Evolutionary conservation across 192 early-diverging fungal species (phyloP).

Genomic region (Linnemannia schmuckeri): DNA sequence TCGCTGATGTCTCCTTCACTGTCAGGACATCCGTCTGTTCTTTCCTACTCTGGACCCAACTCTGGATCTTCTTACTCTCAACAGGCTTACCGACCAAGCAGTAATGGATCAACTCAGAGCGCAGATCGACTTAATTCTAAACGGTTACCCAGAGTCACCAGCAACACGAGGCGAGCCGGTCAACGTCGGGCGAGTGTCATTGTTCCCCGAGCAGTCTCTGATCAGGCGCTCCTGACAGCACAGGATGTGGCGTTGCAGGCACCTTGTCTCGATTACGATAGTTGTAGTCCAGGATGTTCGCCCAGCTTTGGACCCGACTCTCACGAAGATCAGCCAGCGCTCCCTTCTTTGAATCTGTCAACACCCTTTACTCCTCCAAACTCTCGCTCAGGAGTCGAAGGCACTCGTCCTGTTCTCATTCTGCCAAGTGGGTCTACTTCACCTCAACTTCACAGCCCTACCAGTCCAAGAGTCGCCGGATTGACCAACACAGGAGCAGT

Average conservation of each 20-base stretch:
- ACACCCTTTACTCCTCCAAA: background rate
- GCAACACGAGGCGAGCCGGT: background rate
- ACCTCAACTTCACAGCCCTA: background rate
- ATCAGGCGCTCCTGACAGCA: conserved; percentile 30
- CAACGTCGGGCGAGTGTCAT: conserved; percentile 15
- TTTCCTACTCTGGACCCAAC: background rate
- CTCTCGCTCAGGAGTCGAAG: background rate
- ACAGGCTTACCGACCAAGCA: background rate
- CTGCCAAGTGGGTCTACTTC: background rate
- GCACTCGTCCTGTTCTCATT: background rate
- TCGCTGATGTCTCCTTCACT: background rate
- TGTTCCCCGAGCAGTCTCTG: conserved; percentile 38
- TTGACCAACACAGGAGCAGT: conserved; percentile 49
- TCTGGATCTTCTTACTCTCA: background rate
- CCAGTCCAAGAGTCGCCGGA: conserved; percentile 9
- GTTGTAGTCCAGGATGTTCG: conserved; percentile 11
- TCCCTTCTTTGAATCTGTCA: background rate
- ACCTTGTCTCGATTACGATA: conserved; percentile 11
- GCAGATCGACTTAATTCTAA: background rate
- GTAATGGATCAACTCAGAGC: background rate
- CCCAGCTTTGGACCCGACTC: background rate
- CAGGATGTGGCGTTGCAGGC: conserved; percentile 35
- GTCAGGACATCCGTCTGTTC: background rate
- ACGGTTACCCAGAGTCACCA: background rate
- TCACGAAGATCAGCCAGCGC: background rate